Conservation (phyloP, 2,329 filamentous ascomycete genomes). For the Xylariaceae sp. region DNA sequence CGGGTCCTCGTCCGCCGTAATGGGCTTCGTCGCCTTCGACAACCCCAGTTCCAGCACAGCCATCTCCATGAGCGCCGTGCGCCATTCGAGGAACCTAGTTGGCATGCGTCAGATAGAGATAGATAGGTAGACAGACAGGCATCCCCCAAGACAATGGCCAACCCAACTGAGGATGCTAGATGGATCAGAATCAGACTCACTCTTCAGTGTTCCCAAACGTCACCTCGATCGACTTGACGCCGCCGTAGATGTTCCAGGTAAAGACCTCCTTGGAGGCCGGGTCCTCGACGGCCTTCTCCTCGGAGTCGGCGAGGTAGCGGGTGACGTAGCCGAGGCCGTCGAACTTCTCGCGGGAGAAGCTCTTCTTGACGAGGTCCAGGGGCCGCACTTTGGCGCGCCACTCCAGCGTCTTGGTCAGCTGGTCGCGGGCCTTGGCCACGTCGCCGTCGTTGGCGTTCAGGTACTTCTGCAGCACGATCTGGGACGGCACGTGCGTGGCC, state of each 20-base stretch:
- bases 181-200: constrained; percentile 55
- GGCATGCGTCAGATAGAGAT: constrained; percentile 6
- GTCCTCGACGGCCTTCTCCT: constrained; percentile 36
- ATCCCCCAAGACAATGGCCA: background rate
- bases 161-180: background rate
- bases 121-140: too few species aligned
- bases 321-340: constrained; percentile 80
- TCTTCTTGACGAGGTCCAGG: constrained; percentile 62
- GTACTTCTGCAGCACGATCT: constrained; percentile 89
- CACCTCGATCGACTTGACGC: constrained; percentile 75
- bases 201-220: constrained; percentile 83
- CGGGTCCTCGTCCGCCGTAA: constrained; percentile 76
- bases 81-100: constrained; percentile 84
- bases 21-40: constrained; percentile 66
- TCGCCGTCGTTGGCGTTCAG: constrained; percentile 86
- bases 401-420: constrained; percentile 76
- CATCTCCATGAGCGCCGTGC: constrained; percentile 87
- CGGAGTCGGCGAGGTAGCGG: constrained; percentile 60
- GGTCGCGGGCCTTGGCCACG: constrained; percentile 71
- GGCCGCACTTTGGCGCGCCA: constrained; percentile 83
- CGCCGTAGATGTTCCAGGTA: constrained; percentile 93
- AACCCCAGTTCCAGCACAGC: constrained; percentile 76
- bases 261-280: constrained; percentile 63
- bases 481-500: constrained; percentile 67
- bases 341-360: constrained; percentile 72